Conservation (phyloP, 2,329 filamentous ascomycete genomes). For the Phyllosticta paracitricarpa region DNA sequence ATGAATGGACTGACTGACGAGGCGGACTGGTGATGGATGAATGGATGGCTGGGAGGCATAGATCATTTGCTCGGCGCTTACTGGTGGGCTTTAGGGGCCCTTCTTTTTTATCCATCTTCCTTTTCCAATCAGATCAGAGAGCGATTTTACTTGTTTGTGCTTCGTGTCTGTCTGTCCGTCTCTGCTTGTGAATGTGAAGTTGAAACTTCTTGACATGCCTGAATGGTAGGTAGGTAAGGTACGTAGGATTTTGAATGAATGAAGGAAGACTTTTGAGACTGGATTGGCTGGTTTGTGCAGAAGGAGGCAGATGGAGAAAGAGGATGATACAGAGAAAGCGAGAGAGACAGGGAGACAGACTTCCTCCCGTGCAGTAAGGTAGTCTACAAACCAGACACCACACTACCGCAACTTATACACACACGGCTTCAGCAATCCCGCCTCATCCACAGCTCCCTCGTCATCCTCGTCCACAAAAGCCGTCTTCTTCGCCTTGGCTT, state of each 20-base stretch:
- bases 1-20: background rate
- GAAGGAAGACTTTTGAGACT: no score
- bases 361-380: background rate
- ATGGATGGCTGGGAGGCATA: constrained; percentile 5
- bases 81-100: background rate
- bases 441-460: constrained; percentile 43
- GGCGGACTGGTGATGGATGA: background rate
- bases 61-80: constrained; percentile 10
- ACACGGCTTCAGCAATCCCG: constrained; percentile 80
- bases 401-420: constrained; percentile 78
- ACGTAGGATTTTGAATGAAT: no score
- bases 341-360: background rate
- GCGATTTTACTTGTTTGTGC: background rate
- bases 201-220: no score
- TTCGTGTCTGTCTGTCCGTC: no score
- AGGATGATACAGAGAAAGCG: no score
- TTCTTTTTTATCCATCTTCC: background rate
- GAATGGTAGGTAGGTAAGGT: no score
- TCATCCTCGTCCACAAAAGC: constrained; percentile 24
- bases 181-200: no score
- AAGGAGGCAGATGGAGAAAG: no score
- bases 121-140: background rate
- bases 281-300: no score
- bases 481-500: constrained; percentile 35
- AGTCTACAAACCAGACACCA: background rate